These are phyloP conservation scores for Clonostachys sp. DNA, from an alignment of 2,329 filamentous ascomycete species.

Conservation along the genomic window DNA sequence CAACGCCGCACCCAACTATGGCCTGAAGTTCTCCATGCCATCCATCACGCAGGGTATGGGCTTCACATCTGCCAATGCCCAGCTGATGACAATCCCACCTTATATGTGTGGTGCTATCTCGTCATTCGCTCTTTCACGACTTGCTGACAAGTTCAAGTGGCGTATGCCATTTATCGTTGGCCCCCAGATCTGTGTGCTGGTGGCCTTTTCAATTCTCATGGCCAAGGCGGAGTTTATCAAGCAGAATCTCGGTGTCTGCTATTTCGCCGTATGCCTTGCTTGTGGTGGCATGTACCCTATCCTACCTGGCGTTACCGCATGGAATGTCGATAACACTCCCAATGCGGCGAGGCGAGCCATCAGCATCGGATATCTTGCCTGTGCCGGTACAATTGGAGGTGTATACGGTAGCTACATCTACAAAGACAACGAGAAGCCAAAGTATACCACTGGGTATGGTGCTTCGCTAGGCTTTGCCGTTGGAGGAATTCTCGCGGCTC, in stretches of 20 bases:
- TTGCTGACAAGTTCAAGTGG: conserved; percentile 49
- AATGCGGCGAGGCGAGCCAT: conserved; percentile 57
- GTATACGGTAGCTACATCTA: conserved; percentile 12
- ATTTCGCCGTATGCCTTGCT: conserved; percentile 66
- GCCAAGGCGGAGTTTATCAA: conserved; percentile 52
- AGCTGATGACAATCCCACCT: conserved; percentile 60
- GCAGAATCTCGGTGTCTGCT: conserved; percentile 59
- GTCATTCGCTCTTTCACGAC: conserved; percentile 45
- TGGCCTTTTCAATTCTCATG: conserved; percentile 59
- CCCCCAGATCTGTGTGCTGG: conserved; percentile 46
- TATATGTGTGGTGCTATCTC: conserved; percentile 59
- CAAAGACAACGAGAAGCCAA: conserved; percentile 7
- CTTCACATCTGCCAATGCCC: conserved; percentile 51
- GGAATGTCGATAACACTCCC: conserved; percentile 73
- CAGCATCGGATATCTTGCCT: conserved; percentile 61
- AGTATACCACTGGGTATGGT: conserved; percentile 21
- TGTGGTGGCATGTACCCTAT: conserved; percentile 72
- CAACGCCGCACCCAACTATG: conserved; percentile 49
- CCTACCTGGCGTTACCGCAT: conserved; percentile 73
- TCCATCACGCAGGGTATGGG: conserved; percentile 58
- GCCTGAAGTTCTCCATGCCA: conserved; percentile 56
- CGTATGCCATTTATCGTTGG: conserved; percentile 50
- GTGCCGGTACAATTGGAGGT: conserved; percentile 52
- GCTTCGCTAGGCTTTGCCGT: conserved; percentile 16
- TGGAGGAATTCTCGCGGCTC: conserved; percentile 10